phyloP scores from a whole-genome alignment of 202 grass and related monocot genomes.

The Schoenoplectus tabernaemontani region DNA sequence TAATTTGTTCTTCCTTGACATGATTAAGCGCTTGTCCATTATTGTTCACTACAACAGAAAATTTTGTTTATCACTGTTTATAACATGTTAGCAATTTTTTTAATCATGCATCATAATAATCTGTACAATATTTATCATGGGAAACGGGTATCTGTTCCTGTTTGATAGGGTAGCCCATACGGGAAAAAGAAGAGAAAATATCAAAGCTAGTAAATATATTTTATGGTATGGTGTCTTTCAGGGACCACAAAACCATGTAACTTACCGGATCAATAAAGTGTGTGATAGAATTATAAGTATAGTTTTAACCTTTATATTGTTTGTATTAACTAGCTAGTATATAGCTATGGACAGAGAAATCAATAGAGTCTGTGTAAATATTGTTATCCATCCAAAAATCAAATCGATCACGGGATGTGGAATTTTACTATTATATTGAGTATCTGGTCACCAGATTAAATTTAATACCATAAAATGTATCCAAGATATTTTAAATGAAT shows the following conservation, averaged over 20 bases:
- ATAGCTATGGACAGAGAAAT: too few relatives aligned
- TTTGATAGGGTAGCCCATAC: neutral
- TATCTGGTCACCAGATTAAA: too few relatives aligned
- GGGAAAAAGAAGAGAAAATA: neutral
- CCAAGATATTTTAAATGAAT: too few relatives aligned
- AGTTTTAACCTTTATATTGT: neutral
- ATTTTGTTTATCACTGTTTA: too few relatives aligned
- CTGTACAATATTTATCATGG: neutral
- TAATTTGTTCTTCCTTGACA: too few relatives aligned
- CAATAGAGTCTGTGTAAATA: too few relatives aligned
- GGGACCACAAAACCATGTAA: constrained; percentile 17
- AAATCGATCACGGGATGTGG: too few relatives aligned
- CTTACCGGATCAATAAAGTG: neutral
- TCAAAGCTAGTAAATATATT: neutral
- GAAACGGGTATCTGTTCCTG: neutral
- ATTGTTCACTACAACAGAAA: neutral
- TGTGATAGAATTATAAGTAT: neutral
- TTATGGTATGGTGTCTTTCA: neutral
- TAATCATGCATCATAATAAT: neutral
- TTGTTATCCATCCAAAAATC: too few relatives aligned
- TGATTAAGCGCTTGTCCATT: too few relatives aligned
- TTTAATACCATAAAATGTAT: too few relatives aligned
- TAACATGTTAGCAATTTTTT: too few relatives aligned
- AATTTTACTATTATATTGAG: too few relatives aligned
- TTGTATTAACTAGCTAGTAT: constrained; percentile 13